A percentile compares a stretch with the other conserved stretches of the same genome.
phyloP scores from a whole-genome alignment of 2,329 filamentous ascomycete genomes.

The Fusarium humuli region DNA sequence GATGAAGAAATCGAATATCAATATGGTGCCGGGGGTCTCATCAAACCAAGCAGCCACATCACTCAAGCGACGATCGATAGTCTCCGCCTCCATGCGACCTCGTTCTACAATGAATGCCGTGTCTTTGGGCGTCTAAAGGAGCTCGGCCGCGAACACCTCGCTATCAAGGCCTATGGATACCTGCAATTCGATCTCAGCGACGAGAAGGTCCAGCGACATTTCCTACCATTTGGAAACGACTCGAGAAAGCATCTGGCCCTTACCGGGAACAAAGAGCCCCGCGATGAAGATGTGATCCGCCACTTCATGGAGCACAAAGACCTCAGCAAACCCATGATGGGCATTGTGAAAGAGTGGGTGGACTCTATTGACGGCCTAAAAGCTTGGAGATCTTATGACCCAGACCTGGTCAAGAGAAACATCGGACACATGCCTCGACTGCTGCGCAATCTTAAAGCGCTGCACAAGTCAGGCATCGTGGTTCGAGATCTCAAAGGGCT shows the following conservation, averaged over 20 bases:
- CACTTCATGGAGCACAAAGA: not conserved
- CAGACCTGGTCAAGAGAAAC: not conserved
- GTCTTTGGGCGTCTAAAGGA: not conserved
- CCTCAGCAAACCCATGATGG: not conserved
- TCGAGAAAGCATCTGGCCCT: not conserved
- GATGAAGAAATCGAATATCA: not conserved
- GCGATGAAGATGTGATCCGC: not conserved
- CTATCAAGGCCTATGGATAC: not conserved
- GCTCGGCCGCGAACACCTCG: not conserved
- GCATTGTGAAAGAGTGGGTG: not conserved
- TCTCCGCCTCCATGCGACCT: not conserved
- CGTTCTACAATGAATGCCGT: not conserved
- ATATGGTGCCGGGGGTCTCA: accelerated
- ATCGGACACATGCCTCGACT: not conserved
- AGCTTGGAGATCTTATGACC: accelerated
- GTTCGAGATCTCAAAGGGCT: not conserved
- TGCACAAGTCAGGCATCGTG: not conserved
- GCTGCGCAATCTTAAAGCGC: not conserved
- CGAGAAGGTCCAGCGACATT: not conserved
- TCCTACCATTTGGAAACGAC: not conserved
- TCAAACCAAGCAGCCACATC: not conserved
- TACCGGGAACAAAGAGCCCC: not conserved
- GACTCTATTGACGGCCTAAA: not conserved
- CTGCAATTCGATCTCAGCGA: not conserved
- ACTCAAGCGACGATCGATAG: not conserved